Evolutionary conservation across 768 basidiomycete species (phyloP), one percentile per base, ranked within the genome.

Genomic region (Hortiboletus campestris): DNA sequence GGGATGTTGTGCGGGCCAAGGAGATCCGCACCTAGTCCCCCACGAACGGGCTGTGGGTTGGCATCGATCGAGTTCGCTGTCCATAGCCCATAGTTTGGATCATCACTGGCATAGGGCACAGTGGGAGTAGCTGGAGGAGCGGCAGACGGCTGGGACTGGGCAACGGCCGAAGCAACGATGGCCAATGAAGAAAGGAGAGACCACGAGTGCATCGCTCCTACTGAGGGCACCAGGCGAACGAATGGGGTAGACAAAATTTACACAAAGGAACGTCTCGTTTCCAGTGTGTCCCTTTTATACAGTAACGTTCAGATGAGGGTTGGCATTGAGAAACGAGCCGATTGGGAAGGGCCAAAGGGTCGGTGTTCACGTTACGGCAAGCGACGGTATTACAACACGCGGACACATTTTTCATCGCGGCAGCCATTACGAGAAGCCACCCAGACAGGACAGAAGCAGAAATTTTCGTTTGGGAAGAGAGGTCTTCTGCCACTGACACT

Each of bases 1-100:
- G 78, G 77, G 5, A 78, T 55, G 61, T 88, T 84, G 51, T 84
- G 72, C 0, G 83, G 85, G 1, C 83, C 86, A 2, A 88, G 62
- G 50, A 88, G 74, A 6, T 52, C 55, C 1, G 74, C 72, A 0
- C 84, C 84, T 3, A 80, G 69, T 1, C 61, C 32, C 1, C 69
- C 78, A 16, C 83, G 79, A 38, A 80, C 63, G 11, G 82, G 78
- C 57, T 80, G 57, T 6, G 79, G 77, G 35, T 62, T 40, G 44
- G 53, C 65, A 10, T 63, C 61, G 36, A 56, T 7, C 20, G 63
- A 63, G 12, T 62, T 54, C 25, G 53, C 51, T 67, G 62, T 67
- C 82, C 82, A 67, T 8, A 79, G 59, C 19, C 72, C 73, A 45
- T 60, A 63, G 63, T 84, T 84, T 28, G 83, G 79, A 55, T 80